Evolutionary conservation across 805 yeast genomes (phyloP).

Genomic region (Pichia californica): DNA sequence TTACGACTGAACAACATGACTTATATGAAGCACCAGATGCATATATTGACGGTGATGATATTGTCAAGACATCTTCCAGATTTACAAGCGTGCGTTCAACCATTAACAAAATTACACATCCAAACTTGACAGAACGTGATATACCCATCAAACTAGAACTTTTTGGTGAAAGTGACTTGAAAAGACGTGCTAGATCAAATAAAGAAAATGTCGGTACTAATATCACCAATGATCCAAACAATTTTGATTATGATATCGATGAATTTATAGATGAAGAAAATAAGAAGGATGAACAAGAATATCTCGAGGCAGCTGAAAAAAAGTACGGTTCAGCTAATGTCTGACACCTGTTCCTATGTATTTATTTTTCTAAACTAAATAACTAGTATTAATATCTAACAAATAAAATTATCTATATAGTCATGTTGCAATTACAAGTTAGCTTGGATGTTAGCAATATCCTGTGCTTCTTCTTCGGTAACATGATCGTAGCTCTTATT

Average conservation of each 20-base stretch:
- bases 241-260: slow-evolving; percentile 42
- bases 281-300: slow-evolving; percentile 17
- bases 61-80: slow-evolving; percentile 10
- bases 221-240: slow-evolving; percentile 37
- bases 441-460: slow-evolving; percentile 9
- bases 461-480: slow-evolving; percentile 3
- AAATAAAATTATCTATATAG: no score
- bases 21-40: slow-evolving; percentile 31
- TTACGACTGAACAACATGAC: slow-evolving; percentile 1
- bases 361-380: neutral
- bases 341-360: neutral
- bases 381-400: no score
- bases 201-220: slow-evolving; percentile 5
- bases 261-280: slow-evolving; percentile 37
- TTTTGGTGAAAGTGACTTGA: slow-evolving; percentile 15
- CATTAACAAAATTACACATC: slow-evolving; percentile 13
- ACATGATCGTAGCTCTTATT: no score
- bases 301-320: neutral
- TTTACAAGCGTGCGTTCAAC: slow-evolving; percentile 20
- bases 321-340: slow-evolving; percentile 6
- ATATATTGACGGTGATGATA: slow-evolving; percentile 8
- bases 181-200: slow-evolving; percentile 13
- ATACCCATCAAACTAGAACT: slow-evolving; percentile 26
- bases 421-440: neutral
- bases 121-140: slow-evolving; percentile 22